Percentiles rank a stretch among this genome's conserved stretches.
Evolutionary conservation across 352 stramenopile genomes (phyloP).

Genomic region (Globisporangium perplexum): DNA sequence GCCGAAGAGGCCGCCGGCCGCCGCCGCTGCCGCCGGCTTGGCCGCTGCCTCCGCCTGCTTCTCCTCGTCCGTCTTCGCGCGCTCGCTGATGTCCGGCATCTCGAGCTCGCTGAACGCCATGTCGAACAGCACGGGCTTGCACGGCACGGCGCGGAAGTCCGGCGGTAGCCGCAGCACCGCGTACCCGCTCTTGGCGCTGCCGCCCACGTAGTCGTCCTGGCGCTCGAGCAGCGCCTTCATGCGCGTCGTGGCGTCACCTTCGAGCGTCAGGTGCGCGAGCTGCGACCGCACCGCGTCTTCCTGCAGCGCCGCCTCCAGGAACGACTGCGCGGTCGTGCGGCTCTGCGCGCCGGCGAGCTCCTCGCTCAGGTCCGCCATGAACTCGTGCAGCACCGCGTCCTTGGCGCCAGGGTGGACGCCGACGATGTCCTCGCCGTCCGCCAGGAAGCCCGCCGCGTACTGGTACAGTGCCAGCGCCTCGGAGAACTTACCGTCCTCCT

Average conservation of each 20-base stretch:
- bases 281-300: slow-evolving; percentile 54
- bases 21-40: slow-evolving; percentile 21
- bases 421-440: slow-evolving; percentile 55
- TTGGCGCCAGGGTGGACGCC: slow-evolving; percentile 48
- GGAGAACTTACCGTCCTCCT: slow-evolving; percentile 57
- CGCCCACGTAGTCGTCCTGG: slow-evolving; percentile 48
- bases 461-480: slow-evolving; percentile 71
- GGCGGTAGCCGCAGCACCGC: slow-evolving; percentile 66
- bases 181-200: slow-evolving; percentile 39
- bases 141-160: slow-evolving; percentile 53
- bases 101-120: slow-evolving; percentile 80
- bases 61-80: slow-evolving; percentile 72
- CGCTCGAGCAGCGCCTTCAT: slow-evolving; percentile 42
- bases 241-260: slow-evolving; percentile 9
- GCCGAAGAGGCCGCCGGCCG: slow-evolving; percentile 51
- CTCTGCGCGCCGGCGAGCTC: slow-evolving; percentile 63
- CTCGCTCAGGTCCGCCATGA: slow-evolving; percentile 48
- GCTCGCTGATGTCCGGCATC: slow-evolving; percentile 68
- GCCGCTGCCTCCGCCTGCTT: slow-evolving; percentile 57
- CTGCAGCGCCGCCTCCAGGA: slow-evolving; percentile 53
- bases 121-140: slow-evolving; percentile 82
- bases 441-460: slow-evolving; percentile 55
- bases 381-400: slow-evolving; percentile 55
- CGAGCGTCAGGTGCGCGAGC: slow-evolving; percentile 53
- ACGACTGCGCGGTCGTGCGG: slow-evolving; percentile 65